Evolutionary conservation across 202 grass and related monocot genomes (phyloP), one percentile per base, ranked within the genome.

Genomic region (Setaria italica): DNA sequence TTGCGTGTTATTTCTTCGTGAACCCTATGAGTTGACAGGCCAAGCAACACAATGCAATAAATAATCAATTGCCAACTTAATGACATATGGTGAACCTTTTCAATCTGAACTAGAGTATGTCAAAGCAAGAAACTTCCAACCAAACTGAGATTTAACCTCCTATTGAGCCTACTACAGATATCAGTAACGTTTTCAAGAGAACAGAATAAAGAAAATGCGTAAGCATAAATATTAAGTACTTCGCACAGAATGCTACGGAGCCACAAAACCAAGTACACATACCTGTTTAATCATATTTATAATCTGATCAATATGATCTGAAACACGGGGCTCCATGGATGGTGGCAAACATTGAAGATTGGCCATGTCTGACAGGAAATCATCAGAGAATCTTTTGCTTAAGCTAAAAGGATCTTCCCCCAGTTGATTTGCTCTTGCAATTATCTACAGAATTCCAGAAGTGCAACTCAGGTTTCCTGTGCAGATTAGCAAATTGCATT

Each of bases 371-470:
- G 72, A 90, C 15, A 92, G 88, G 56, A 99, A 99, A 77, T 96
- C 93, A 64, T 96, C 91, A 90, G 84, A 96, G 83, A 84, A 96
- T 54, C 93, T 91, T 84, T 88, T 90, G 75, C 93, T 99, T 73
- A 99, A 89, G 66, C 76, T 85, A 76, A 99, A 88, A 85, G 93
- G 96, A 82, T 96, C 93, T 91, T 99, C 96, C 6, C 90, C 89
- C 46, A 90, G 75, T 72, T 96, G 88, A 83, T 99, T 94, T 82
- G 97, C 97, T 86, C 93, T 95, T 79, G 90, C 84, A 90, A 99
- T 99, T 91, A 99, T 99, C 97, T 99, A 99, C 88, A 90, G 67
- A 95, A 92, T 90, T 95, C 90, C 90, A 90, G 70, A 95, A 95
- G 90, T 88, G 86, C 88, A 90, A 87, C 90, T 95, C 88, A 92